phyloP scores from a whole-genome alignment of 495 filamentous ascomycete species.

The Neurospora sp. region DNA sequence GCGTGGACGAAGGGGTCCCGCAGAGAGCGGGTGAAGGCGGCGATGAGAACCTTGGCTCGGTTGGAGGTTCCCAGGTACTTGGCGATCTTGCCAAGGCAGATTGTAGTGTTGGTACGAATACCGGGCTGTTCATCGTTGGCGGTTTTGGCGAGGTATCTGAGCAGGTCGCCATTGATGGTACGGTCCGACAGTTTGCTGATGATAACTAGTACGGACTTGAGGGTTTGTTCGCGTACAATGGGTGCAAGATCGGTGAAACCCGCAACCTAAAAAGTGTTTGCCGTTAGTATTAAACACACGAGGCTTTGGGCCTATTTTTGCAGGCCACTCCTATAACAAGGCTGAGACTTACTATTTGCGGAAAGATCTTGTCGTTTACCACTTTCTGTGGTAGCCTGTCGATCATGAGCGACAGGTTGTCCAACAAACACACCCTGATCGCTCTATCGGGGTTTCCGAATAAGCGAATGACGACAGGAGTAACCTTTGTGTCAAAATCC shows the following conservation, averaged over 20 bases:
- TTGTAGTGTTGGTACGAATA: conserved; percentile 95
- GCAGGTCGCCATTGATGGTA: conserved; percentile 83
- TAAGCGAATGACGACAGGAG: conserved; percentile 75
- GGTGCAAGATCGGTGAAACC: conserved; percentile 89
- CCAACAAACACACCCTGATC: conserved; percentile 81
- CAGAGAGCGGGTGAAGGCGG: conserved; percentile 80
- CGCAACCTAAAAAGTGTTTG: conserved; percentile 43
- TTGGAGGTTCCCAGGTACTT: conserved; percentile 72
- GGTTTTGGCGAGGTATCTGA: conserved; percentile 88
- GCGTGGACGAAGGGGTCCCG: conserved; percentile 92
- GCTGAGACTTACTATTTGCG: conserved; percentile 58
- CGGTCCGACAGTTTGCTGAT: conserved; percentile 85
- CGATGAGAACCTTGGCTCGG: conserved; percentile 80
- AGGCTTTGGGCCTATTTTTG: not conserved
- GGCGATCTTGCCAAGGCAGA: conserved; percentile 91
- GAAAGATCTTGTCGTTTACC: conserved; percentile 95
- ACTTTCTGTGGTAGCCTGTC: conserved; percentile 80
- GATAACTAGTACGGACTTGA: conserved; percentile 81
- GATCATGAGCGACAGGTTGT: conserved; percentile 85
- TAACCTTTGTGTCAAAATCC: conserved; percentile 77
- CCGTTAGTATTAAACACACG: not conserved
- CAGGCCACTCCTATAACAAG: not conserved
- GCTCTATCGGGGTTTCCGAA: conserved; percentile 90
- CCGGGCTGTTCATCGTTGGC: conserved; percentile 97
- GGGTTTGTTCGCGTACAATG: conserved; percentile 86